Evolutionary conservation across 2,329 filamentous ascomycete genomes (phyloP), one percentile per base, ranked within the genome.

Genomic region (Trichoderma sp.): DNA sequence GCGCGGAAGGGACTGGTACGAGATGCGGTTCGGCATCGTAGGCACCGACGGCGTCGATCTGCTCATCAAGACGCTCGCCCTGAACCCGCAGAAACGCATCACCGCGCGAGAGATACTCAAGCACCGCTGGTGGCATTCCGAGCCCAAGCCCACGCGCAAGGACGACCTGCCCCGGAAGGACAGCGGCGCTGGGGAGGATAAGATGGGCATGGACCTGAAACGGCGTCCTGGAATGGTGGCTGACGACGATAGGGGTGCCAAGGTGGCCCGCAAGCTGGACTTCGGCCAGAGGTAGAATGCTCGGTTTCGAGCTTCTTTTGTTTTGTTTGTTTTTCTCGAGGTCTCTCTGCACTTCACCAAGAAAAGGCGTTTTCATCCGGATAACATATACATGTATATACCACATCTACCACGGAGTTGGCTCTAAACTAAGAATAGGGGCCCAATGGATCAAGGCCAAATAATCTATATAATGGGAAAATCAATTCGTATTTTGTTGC

Each of bases 61-160:
- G 73, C 86, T 99, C 65, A 93, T 96, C 86, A 90, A 89, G 75
- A 97, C 97, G 82, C 86, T 98, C 73, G 87, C 88, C 14, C 87
- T 98, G 73, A 94, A 99, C 82, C 96, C 96, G n/a, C 89, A 90
- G 78, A 94, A 92, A 81, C 87, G 96, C 72, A 91, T 93, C 77
- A 93, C 91, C 0, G 93, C 95, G 0, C 86, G 88, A 43, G 89
- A 93, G 74, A 91, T 96, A 80, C 86, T 99, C 70, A 86, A 90
- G 79, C 95, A 98, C 80, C 84, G 87, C 62, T 99, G 93, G 91
- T 99, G 95, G 94, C 89, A 88, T 53, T 89, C 88, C 28, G 92
- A 96, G 43, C 96, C 96, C 0, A 89, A 90, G 76, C 95, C 96
- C 3, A 97, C 94, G 2, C 88, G 87, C 73, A 94, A 94, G 77